phyloP scores from a whole-genome alignment of 495 filamentous ascomycete genomes.

The Daldinia decipiens region DNA sequence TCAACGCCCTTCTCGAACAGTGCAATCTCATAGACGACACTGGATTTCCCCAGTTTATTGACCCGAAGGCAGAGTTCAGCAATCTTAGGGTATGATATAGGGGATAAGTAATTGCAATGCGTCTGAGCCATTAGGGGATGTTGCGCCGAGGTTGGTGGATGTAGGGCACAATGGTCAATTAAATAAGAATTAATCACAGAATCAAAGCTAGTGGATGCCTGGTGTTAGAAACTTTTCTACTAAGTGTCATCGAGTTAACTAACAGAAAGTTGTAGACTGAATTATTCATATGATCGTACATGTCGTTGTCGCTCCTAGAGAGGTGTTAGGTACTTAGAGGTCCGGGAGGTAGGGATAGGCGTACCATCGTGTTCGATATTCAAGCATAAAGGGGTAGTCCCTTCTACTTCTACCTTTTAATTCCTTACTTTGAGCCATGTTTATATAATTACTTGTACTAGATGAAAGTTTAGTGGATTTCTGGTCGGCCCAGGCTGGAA shows the following conservation, averaged over 20 bases:
- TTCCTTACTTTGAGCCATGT: constrained; percentile 51
- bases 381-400: constrained; percentile 82
- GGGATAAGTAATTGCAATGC: constrained; percentile 83
- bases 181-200: constrained; percentile 92
- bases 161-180: constrained; percentile 78
- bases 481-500: background rate
- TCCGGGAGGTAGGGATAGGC: constrained; percentile 6
- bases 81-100: constrained; percentile 83
- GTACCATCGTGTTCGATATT: constrained; percentile 91
- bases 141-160: constrained; percentile 73
- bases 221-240: constrained; percentile 10
- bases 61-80: constrained; percentile 85
- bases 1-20: constrained; percentile 81
- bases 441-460: background rate
- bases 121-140: constrained; percentile 86
- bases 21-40: constrained; percentile 91
- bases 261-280: constrained; percentile 81
- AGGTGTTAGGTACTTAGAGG: constrained; percentile 10
- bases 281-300: constrained; percentile 92
- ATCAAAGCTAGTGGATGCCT: constrained; percentile 66
- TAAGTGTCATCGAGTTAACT: constrained; percentile 21
- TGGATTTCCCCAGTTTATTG: constrained; percentile 83
- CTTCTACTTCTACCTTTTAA: constrained; percentile 71
- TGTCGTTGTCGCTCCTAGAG: constrained; percentile 91
- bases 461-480: background rate